Base-by-base conservation (phyloP, 148 eudicot genomes). In the Nyssa sinensis region DNA sequence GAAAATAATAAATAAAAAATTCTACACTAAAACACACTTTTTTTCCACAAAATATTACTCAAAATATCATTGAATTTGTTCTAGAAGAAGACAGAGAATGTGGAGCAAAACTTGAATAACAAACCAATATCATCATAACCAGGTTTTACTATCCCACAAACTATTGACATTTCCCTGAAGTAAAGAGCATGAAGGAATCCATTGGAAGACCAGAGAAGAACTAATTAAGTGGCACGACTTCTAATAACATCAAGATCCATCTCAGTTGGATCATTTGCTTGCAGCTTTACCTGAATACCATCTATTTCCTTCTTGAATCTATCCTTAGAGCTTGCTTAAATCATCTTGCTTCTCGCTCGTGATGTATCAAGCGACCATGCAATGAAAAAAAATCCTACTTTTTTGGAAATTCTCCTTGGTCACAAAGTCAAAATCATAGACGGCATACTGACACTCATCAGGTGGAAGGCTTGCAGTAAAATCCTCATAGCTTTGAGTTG, bases 331-430 rank as follows among this genome's bases (percentile, higher is more conserved):
- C n/a, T n/a, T n/a, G n/a, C 65, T 28, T 62, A 62, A 16, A 62
- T 62, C 65, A 62, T 62, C 30, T 62, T 62, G 65, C 65, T 62
- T 34, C 65, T 62, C 65, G 30, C 65, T 34, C 65, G 32, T 30
- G 65, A 62, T 29, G 65, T 62, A 62, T 62, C 65, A 62, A 34
- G 65, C 6, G 65, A 62, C 65, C 65, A 62, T 30, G 65, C 65
- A 30, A 62, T 62, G 34, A n/a, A 62, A 62, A 34, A 62, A 62
- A 62, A 62, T 62, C 65, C 65, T 29, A 34, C 65, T 62, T 34
- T 62, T 62, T 62, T 62, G 65, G 21, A 17, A 62, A 62, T 62
- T 62, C 65, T 62, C 65, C n/a, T n/a, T n/a, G n/a, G n/a, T n/a
- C n/a, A n/a, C n/a, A n/a, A n/a, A n/a, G n/a, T n/a, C n/a, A n/a